Evolutionary conservation across 768 basidiomycete genomes (phyloP).

Genomic region (Paxillus involutus): DNA sequence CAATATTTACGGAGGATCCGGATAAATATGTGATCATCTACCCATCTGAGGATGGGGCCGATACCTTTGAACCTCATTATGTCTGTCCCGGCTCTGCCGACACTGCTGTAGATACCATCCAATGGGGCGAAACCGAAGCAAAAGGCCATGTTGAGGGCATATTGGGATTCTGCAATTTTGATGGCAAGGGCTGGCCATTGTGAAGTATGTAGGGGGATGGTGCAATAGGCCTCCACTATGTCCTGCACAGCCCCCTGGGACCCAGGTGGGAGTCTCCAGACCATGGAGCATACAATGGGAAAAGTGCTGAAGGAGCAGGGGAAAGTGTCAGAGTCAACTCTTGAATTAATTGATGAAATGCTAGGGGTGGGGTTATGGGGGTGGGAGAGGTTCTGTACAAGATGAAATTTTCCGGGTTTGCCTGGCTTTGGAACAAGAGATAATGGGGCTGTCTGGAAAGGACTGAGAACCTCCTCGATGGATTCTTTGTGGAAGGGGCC

Average conservation of each 20-base stretch:
- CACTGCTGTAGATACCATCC: conserved; percentile 23
- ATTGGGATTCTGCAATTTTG: too few relatives aligned
- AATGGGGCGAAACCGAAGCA: conserved; percentile 25
- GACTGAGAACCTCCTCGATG: conserved; percentile 18
- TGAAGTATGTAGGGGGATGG: conserved; percentile 23
- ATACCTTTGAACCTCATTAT: conserved; percentile 14
- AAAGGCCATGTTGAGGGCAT: conserved; percentile 26
- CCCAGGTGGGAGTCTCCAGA: not conserved
- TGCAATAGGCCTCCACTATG: not conserved
- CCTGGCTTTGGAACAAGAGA: conserved; percentile 29
- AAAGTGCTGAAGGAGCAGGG: not conserved
- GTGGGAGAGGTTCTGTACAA: conserved; percentile 24
- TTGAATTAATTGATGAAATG: conserved; percentile 34
- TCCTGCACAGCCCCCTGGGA: not conserved
- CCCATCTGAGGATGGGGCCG: conserved; percentile 25
- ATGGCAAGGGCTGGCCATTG: conserved; percentile 16
- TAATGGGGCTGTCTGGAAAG: conserved; percentile 29
- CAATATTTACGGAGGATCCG: not conserved
- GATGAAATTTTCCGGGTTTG: conserved; percentile 17
- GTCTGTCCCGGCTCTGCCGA: conserved; percentile 21
- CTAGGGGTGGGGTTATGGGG: not conserved
- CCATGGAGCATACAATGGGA: not conserved
- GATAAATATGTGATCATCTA: conserved; percentile 35
- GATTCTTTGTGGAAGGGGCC: not conserved
- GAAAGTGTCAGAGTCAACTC: conserved; percentile 23